These are phyloP conservation scores for Zelopaecilomyces penicillatus DNA, from an alignment of 2,329 filamentous ascomycete species.

Conservation along the genomic window DNA sequence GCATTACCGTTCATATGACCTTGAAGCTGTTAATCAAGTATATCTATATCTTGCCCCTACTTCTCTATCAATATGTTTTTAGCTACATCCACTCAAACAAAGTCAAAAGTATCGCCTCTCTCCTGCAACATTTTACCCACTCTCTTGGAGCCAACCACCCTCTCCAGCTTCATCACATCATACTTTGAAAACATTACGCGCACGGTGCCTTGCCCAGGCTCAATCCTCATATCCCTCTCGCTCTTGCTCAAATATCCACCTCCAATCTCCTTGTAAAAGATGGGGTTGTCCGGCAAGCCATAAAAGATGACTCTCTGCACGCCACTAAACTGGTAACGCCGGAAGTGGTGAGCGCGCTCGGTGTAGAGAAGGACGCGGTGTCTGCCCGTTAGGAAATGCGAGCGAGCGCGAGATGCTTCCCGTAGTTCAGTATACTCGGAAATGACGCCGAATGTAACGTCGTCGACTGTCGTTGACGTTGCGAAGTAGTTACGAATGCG, in stretches of 20 bases:
- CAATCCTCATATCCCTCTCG: constrained; percentile 46
- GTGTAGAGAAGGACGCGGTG: constrained; percentile 84
- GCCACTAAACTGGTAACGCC: constrained; percentile 73
- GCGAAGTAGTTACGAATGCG: constrained; percentile 88
- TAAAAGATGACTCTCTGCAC: constrained; percentile 85
- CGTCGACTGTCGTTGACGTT: constrained; percentile 49
- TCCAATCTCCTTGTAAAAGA: constrained; percentile 70
- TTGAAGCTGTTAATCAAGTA: neutral
- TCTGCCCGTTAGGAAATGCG: constrained; percentile 76
- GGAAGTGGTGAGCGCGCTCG: constrained; percentile 93
- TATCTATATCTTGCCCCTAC: constrained; percentile 10
- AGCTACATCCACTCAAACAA: constrained; percentile 51
- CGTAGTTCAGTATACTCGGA: constrained; percentile 78
- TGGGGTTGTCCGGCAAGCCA: constrained; percentile 77
- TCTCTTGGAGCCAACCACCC: constrained; percentile 73
- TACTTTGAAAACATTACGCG: constrained; percentile 73
- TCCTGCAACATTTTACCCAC: constrained; percentile 78
- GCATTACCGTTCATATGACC: too few relatives aligned
- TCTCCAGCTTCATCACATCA: constrained; percentile 81
- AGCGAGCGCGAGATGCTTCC: constrained; percentile 75
- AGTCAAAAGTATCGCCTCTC: constrained; percentile 87
- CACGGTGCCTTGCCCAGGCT: constrained; percentile 51
- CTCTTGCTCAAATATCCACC: constrained; percentile 57
- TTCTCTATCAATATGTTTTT: constrained; percentile 7
- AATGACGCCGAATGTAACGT: constrained; percentile 61